Conservation (phyloP, 441 rosid genomes). For the Macaranga tanarius region DNA sequence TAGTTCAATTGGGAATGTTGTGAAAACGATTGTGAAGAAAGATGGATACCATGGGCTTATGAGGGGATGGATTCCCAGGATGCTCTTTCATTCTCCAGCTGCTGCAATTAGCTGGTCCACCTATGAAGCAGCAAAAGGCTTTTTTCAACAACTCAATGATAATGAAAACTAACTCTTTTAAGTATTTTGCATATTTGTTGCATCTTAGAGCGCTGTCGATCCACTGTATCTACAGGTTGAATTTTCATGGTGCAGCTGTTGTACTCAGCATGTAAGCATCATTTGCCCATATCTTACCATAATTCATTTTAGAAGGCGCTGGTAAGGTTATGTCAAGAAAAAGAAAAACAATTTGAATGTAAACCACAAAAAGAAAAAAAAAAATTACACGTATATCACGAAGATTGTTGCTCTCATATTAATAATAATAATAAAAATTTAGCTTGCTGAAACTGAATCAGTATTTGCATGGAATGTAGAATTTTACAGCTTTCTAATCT, state of each 20-base stretch:
- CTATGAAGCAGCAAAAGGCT: conserved; percentile 67
- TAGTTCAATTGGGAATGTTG: conserved; percentile 57
- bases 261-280: background rate
- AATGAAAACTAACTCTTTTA: background rate
- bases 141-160: conserved; percentile 51
- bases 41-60: conserved; percentile 79
- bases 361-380: background rate
- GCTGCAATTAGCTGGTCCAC: conserved; percentile 95
- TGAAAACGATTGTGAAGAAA: conserved; percentile 51
- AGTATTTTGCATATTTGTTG: background rate
- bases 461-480: no score
- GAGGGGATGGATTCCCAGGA: conserved; percentile 88
- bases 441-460: no score
- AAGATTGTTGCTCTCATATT: background rate
- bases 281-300: background rate
- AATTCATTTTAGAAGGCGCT: background rate
- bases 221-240: no score
- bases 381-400: background rate
- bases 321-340: background rate
- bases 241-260: no score
- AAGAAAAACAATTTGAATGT: background rate
- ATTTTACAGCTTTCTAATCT: no score
- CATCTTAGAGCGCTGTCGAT: background rate
- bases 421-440: no score
- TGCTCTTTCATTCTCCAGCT: conserved; percentile 94